A percentile compares a stretch with the other conserved stretches of the same genome.
Conservation (phyloP, 1,139 yeast species). For the Lodderomyces elongisporus region DNA sequence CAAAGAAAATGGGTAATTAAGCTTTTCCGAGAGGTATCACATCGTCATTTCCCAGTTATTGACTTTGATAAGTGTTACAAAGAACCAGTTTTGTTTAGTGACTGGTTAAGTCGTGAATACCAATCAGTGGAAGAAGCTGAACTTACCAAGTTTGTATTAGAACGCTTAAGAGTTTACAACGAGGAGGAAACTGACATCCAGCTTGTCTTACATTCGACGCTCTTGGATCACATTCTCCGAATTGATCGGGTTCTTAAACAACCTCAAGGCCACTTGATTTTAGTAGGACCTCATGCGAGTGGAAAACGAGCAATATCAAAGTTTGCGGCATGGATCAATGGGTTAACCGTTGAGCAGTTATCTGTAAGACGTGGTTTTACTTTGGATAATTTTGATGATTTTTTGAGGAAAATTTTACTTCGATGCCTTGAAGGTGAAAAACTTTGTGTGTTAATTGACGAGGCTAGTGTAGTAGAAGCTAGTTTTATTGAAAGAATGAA, state of each 20-base stretch:
- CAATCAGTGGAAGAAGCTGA: constrained; percentile 49
- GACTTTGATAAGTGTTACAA: constrained; percentile 31
- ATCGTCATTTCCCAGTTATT: constrained; percentile 43
- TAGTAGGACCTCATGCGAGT: constrained; percentile 81
- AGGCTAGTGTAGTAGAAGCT: constrained; percentile 69
- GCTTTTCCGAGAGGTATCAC: constrained; percentile 35
- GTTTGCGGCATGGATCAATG: constrained; percentile 92
- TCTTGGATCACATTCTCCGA: constrained; percentile 70
- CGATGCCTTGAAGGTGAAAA: constrained; percentile 52
- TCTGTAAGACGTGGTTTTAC: constrained; percentile 52
- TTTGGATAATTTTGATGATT: constrained; percentile 62
- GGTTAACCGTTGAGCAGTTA: constrained; percentile 58
- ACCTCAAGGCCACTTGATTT: constrained; percentile 84
- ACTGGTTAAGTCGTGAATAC: constrained; percentile 69
- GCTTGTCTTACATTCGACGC: constrained; percentile 62
- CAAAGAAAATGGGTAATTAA: constrained; percentile 53
- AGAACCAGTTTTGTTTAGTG: constrained; percentile 59
- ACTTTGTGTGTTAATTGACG: constrained; percentile 74
- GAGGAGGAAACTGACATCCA: constrained; percentile 70
- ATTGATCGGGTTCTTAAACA: constrained; percentile 81
- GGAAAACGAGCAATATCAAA: constrained; percentile 75
- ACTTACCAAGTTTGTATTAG: constrained; percentile 51
- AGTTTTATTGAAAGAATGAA: constrained; percentile 90
- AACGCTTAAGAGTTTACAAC: constrained; percentile 64
- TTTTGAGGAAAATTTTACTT: constrained; percentile 50